Evolutionary conservation across 306 rosid genomes (phyloP), one percentile per base, ranked within the genome.

Genomic region (Pyrus betulifolia): DNA sequence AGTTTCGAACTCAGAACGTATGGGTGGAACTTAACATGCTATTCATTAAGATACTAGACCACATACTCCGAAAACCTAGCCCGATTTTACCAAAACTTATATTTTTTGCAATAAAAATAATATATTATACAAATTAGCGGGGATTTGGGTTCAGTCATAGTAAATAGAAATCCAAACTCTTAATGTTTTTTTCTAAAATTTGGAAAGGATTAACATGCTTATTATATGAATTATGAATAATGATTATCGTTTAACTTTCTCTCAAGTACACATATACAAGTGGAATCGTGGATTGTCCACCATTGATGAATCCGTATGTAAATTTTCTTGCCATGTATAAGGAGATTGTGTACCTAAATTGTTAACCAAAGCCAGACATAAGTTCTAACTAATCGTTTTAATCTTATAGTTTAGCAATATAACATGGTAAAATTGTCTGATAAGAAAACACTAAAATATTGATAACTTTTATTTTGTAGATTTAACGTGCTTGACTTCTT

Each of bases 401-500:
- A 5, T 51, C 13, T 49, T 51, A 51, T 17, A 17, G 3, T 51
- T 18, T 17, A 17, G 21, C 4, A 17, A 51, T 51, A 51, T 51
- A 51, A 51, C 55, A 51, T 51, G 55, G 17, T 2, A 15, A 42
- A n/a, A 15, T 6, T 51, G 18, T 51, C 18, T 5, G 55, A 51
- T 51, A 51, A 13, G 33, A 70, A 25, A 27, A 10, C 42, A 1
- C 13, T 22, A 7, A 38, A 38, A 38, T 38, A 38, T 38, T 7
- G 31, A 40, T 4, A 65, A 13, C 17, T 59, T 52, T 31, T 5
- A 23, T 28, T 66, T n/a, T 64, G 61, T 64, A 93, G 98, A 80
- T 92, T 95, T 72, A 46, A 95, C 25, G 97, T 92, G 14, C 33
- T 30, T 30, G 86, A 82, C 51, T 90, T 95, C 59, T 64, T 95